phyloP scores from a whole-genome alignment of 495 filamentous ascomycete species.

The Hamigera avellanea region DNA sequence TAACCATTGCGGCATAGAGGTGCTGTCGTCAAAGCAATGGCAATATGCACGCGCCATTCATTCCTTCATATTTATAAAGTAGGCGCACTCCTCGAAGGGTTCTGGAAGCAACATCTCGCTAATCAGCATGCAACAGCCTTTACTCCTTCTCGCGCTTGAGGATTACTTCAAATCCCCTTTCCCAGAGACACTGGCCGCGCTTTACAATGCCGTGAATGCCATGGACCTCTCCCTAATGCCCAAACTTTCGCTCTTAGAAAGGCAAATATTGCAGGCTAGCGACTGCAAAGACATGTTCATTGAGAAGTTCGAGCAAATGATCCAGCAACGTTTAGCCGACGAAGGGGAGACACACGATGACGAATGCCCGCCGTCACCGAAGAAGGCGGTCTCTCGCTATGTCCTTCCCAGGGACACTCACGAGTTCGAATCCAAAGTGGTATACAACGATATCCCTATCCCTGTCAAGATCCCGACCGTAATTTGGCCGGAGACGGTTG shows the following conservation, averaged over 20 bases:
- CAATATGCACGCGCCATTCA: conserved; percentile 97
- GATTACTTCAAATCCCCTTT: conserved; percentile 94
- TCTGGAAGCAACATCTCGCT: background rate
- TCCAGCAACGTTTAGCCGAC: conserved; percentile 50
- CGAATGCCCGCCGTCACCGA: conserved; percentile 32
- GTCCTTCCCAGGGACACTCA: conserved; percentile 83
- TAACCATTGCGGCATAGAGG: conserved; percentile 43
- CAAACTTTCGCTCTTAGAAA: conserved; percentile 69
- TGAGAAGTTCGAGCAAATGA: conserved; percentile 95
- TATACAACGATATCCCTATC: conserved; percentile 90
- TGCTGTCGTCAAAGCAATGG: conserved; percentile 96
- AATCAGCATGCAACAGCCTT: conserved; percentile 42
- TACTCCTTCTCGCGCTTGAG: conserved; percentile 87
- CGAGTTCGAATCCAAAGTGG: conserved; percentile 88
- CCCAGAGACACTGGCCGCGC: conserved; percentile 74
- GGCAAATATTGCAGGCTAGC: conserved; percentile 75
- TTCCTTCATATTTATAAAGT: conserved; percentile 99
- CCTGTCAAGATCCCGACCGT: conserved; percentile 93
- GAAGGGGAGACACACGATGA: conserved; percentile 24
- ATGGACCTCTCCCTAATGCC: conserved; percentile 98
- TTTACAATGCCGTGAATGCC: conserved; percentile 85
- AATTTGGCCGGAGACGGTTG: conserved; percentile 88
- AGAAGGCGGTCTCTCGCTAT: conserved; percentile 41
- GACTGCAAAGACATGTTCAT: conserved; percentile 94
- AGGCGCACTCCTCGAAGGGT: conserved; percentile 4